These are phyloP conservation scores for Auxenochlorella protothecoides DNA, from an alignment of 139 green algal genomes.

Conservation along the genomic window DNA sequence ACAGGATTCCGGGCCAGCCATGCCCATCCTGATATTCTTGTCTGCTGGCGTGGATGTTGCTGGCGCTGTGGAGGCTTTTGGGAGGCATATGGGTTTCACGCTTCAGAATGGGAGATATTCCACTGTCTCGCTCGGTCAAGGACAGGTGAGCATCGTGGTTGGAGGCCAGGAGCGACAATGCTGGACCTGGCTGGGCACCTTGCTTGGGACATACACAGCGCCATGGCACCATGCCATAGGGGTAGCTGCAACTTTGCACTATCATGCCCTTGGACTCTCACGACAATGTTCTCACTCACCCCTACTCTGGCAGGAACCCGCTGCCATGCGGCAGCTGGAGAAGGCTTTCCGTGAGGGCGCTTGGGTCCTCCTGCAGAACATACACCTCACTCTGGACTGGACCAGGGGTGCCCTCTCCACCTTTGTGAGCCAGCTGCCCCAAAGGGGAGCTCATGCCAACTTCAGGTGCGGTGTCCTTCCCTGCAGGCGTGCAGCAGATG, in stretches of 20 bases:
- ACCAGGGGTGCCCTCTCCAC: slow-evolving; percentile 64
- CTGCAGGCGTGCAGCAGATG: not conserved
- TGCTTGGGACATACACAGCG: too few relatives aligned
- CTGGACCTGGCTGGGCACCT: too few relatives aligned
- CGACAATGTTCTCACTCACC: too few relatives aligned
- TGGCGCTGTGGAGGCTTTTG: slow-evolving; percentile 66
- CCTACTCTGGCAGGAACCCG: slow-evolving; percentile 53
- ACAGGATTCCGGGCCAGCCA: slow-evolving; percentile 49
- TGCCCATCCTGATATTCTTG: slow-evolving; percentile 86
- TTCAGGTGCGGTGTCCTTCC: slow-evolving; percentile 42
- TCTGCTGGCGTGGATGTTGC: slow-evolving; percentile 74
- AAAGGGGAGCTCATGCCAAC: slow-evolving; percentile 62
- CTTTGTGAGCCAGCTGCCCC: slow-evolving; percentile 70
- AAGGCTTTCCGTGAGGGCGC: slow-evolving; percentile 75
- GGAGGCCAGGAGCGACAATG: too few relatives aligned
- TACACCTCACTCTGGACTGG: slow-evolving; percentile 78
- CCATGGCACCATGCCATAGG: too few relatives aligned
- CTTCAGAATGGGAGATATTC: slow-evolving; percentile 60
- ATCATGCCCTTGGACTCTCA: too few relatives aligned
- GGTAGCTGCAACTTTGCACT: too few relatives aligned
- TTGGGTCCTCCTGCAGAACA: slow-evolving; percentile 91
- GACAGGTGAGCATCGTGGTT: slow-evolving; percentile 22
- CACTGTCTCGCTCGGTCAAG: slow-evolving; percentile 73
- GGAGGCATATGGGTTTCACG: slow-evolving; percentile 63
- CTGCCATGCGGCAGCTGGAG: slow-evolving; percentile 70